Conservation (phyloP, 208 protist species). For the Jaenimonas drosophilae region DNA sequence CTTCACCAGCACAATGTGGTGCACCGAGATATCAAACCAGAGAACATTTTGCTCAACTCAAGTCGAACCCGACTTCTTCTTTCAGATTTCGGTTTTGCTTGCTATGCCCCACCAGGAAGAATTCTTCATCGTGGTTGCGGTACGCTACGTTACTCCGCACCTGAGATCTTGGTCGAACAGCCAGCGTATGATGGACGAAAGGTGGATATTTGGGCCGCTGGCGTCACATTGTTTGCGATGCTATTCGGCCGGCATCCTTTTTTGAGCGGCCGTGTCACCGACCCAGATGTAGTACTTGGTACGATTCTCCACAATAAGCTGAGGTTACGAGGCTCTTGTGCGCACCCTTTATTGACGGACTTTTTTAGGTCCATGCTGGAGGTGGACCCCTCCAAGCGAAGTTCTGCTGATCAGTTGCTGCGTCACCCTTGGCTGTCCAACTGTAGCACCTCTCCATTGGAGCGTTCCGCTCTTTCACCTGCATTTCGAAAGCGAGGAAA, state of each 20-base stretch:
- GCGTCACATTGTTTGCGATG: conserved; percentile 85
- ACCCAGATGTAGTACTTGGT: no score
- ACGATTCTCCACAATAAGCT: no score
- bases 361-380: conserved; percentile 70
- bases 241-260: conserved; percentile 93
- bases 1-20: conserved; percentile 68
- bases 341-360: no score
- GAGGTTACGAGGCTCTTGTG: no score
- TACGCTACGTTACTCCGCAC: conserved; percentile 75
- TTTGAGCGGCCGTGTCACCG: conserved; percentile 15
- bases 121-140: conserved; percentile 56
- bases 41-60: conserved; percentile 77
- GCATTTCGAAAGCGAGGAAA: no score
- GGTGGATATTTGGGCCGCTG: conserved; percentile 84
- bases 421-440: conserved; percentile 49
- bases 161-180: conserved; percentile 57
- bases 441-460: no score
- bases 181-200: conserved; percentile 85
- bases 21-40: conserved; percentile 85
- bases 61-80: conserved; percentile 40
- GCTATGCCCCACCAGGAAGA: conserved; percentile 27
- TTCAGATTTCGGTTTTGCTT: conserved; percentile 86
- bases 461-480: no score
- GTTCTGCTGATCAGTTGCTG: conserved; percentile 71
- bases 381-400: conserved; percentile 49